These are phyloP conservation scores for Posidonia australis DNA, from an alignment of 106 monocot species.

Conservation along the genomic window DNA sequence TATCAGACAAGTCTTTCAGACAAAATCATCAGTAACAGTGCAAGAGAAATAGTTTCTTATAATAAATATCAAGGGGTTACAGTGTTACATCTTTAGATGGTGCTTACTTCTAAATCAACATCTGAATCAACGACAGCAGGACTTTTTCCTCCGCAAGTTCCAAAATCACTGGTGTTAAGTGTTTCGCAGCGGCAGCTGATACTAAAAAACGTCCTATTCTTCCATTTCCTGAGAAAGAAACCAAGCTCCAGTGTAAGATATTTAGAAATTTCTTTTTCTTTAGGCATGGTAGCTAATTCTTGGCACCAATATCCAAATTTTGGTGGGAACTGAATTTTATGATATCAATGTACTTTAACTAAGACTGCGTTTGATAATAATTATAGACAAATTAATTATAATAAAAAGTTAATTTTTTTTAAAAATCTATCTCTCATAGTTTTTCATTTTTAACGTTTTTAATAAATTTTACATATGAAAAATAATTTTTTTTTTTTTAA, in stretches of 20 bases:
- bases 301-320: neutral
- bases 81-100: too few relatives aligned
- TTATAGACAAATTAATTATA: too few relatives aligned
- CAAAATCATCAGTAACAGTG: neutral
- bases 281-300: neutral
- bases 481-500: too few relatives aligned
- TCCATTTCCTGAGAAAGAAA: slow-evolving; percentile 18
- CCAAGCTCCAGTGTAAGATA: neutral
- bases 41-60: neutral
- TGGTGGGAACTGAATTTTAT: too few relatives aligned
- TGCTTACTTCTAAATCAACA: slow-evolving; percentile 17
- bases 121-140: slow-evolving; percentile 29
- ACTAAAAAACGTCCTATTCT: slow-evolving; percentile 24
- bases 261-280: neutral
- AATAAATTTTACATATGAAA: too few relatives aligned
- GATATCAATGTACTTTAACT: too few relatives aligned
- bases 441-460: too few relatives aligned
- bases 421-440: too few relatives aligned
- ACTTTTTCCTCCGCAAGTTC: slow-evolving; percentile 38
- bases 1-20: neutral
- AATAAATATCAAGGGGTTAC: neutral
- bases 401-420: too few relatives aligned
- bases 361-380: too few relatives aligned
- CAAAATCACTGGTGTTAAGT: slow-evolving; percentile 30
- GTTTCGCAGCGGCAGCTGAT: slow-evolving; percentile 29